Evolutionary conservation across 345 rosid species (phyloP), one percentile per base, ranked within the genome.

Genomic region (Acer saccharum): DNA sequence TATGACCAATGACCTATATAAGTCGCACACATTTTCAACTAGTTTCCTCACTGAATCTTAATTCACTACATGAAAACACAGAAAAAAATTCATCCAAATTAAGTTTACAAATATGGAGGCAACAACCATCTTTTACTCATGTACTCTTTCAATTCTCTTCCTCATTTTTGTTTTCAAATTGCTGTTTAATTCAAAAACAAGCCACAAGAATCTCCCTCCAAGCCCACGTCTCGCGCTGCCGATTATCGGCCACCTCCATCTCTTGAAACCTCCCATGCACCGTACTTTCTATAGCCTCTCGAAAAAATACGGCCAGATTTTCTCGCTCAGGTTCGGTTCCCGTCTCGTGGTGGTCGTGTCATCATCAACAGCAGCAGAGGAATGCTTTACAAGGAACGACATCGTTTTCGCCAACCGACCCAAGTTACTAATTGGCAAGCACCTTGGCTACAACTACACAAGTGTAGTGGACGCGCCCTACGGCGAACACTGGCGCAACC

Each of bases 401-500:
- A 60, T 83, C 60, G 74, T 85, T 68, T 65, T 91, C 0, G 89
- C 91, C 7, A 78, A 86, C 61, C 87, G 92, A 0, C 89, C 91
- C 14, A 65, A 32, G 8, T 58, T 75, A 2, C 60, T 80, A 29
- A 20, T 65, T 0, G 76, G 81, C 43, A 86, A 84, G 77, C 82
- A 88, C 77, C 1, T 91, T 4, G 78, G 78, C 14, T 89, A 89
- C 80, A 82, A 88, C 78, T 23, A 69, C 71, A 81, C 87, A 11
- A 75, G 77, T 8, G 54, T 90, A 0, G 21, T 20, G 9, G 46
- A 78, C 0, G 76, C 88, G 0, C 78, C 87, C 21, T 90, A 92
- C 57, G 96, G 92, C 1, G 89, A 92, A 17, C 93, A 86, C 44
- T 88, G 94, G 92, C 88, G 92, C 55, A 88, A 85, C 85, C 91